Percentiles rank a stretch among this genome's conserved stretches.
Evolutionary conservation across 2,329 filamentous ascomycete genomes (phyloP).

Genomic region (Neobulgaria alba): DNA sequence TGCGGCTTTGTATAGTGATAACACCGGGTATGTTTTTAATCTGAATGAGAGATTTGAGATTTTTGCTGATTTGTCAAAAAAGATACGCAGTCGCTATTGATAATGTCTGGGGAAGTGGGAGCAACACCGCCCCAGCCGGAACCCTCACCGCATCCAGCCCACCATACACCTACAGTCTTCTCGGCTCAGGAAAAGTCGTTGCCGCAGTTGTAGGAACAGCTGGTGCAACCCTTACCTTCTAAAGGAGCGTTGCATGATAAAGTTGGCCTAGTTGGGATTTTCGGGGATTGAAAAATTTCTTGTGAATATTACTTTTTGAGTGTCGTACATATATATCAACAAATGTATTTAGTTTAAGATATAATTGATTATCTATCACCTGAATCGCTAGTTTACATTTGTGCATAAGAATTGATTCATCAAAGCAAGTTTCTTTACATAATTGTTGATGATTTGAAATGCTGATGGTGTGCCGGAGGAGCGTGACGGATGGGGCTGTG

Average conservation of each 20-base stretch:
- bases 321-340: not conserved
- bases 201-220: slow-evolving; percentile 22
- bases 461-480: too few species aligned
- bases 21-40: slow-evolving; percentile 4
- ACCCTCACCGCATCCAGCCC: slow-evolving; percentile 37
- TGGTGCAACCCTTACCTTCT: slow-evolving; percentile 21
- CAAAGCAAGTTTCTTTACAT: not conserved
- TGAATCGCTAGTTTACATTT: too few species aligned
- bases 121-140: slow-evolving; percentile 41
- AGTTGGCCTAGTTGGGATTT: not conserved
- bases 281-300: too few species aligned
- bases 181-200: slow-evolving; percentile 41
- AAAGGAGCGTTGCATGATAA: slow-evolving; percentile 2
- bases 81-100: slow-evolving; percentile 37
- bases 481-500: too few species aligned
- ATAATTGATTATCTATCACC: too few species aligned
- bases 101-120: slow-evolving; percentile 39
- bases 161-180: slow-evolving; percentile 44
- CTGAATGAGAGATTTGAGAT: slow-evolving; percentile 13
- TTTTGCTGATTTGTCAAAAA: too few species aligned
- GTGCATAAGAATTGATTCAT: too few species aligned
- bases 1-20: slow-evolving; percentile 14
- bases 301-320: not conserved
- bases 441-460: too few species aligned
- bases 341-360: not conserved